Conservation (phyloP, 208 protist genomes). For the Blastocrithidia nonstop region DNA sequence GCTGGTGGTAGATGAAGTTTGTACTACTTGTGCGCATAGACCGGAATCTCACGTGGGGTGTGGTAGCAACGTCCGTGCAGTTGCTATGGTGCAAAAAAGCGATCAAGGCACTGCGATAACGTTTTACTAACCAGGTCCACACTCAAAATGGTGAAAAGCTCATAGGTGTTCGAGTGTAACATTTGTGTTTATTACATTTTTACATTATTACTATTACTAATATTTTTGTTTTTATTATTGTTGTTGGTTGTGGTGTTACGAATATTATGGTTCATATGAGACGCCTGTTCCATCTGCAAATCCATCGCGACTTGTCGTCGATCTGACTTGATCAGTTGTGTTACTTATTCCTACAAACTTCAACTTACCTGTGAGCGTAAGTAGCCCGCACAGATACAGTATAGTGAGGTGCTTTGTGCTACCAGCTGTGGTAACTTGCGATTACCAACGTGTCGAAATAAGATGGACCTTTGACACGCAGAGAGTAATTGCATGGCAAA, state of each 20-base stretch:
- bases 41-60: constrained; percentile 56
- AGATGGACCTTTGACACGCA: constrained; percentile 56
- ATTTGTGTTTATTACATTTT: constrained; percentile 5
- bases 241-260: neutral
- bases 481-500: constrained; percentile 74
- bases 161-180: constrained; percentile 74
- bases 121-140: constrained; percentile 54
- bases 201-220: neutral
- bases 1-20: constrained; percentile 58
- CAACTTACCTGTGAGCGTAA: constrained; percentile 75
- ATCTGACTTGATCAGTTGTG: constrained; percentile 35
- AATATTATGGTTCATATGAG: no score
- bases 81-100: constrained; percentile 54
- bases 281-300: constrained; percentile 26
- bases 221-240: constrained; percentile 2
- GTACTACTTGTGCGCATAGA: constrained; percentile 67
- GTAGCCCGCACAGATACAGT: constrained; percentile 69
- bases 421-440: constrained; percentile 45
- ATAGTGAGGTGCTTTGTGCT: constrained; percentile 58
- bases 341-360: constrained; percentile 60
- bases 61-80: constrained; percentile 62
- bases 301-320: constrained; percentile 66
- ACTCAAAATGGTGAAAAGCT: constrained; percentile 66
- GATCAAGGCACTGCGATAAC: constrained; percentile 58
- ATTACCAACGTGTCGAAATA: constrained; percentile 54